These are phyloP conservation scores for Kregervanrija delftensis DNA, from an alignment of 805 yeast species.

Conservation along the genomic window DNA sequence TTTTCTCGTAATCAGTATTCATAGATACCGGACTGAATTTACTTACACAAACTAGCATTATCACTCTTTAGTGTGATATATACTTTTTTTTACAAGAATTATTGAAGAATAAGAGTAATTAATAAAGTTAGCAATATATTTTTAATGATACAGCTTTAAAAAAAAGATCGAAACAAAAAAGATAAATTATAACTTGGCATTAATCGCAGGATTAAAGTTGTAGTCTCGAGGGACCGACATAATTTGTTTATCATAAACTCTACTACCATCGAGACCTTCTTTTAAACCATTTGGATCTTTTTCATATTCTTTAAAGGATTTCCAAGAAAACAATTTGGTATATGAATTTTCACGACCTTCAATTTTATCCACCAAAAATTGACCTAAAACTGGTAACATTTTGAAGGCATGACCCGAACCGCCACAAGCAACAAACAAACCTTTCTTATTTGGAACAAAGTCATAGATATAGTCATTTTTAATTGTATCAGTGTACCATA, in stretches of 20 bases:
- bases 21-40: too few species aligned
- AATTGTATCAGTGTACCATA: constrained; percentile 30
- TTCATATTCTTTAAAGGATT: constrained; percentile 18
- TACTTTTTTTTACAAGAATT: too few species aligned
- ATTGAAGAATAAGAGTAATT: too few species aligned
- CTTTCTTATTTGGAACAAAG: constrained; percentile 26
- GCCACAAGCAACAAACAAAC: constrained; percentile 27
- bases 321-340: constrained; percentile 29
- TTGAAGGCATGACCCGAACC: constrained; percentile 33
- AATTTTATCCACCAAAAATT: constrained; percentile 26
- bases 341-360: constrained; percentile 27
- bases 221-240: constrained; percentile 12
- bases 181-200: too few species aligned
- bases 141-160: too few species aligned
- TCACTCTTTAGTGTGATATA: too few species aligned
- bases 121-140: too few species aligned
- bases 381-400: constrained; percentile 28
- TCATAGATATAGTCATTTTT: constrained; percentile 27
- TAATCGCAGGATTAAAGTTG: not conserved
- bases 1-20: too few species aligned
- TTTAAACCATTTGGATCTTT: constrained; percentile 25
- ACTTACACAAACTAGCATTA: too few species aligned
- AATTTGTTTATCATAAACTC: constrained; percentile 17
- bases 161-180: too few species aligned
- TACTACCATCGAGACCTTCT: constrained; percentile 15